Conservation (phyloP, 192 early-diverging fungal genomes). For the Linnemannia elongata region DNA sequence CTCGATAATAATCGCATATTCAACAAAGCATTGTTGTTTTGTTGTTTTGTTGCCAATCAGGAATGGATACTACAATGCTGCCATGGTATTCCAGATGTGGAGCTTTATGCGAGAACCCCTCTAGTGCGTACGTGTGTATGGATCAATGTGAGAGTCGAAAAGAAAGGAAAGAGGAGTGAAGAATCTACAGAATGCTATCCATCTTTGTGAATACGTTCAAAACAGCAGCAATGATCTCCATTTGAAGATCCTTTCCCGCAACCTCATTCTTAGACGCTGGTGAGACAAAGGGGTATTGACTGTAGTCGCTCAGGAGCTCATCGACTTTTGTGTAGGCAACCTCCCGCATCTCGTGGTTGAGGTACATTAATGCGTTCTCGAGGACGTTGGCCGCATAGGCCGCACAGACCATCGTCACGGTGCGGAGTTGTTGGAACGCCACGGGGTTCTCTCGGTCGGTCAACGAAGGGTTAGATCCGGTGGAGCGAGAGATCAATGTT, state of each 20-base stretch:
- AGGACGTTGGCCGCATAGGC: conserved; percentile 98
- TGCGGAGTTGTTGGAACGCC: conserved; percentile 74
- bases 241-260: conserved; percentile 70
- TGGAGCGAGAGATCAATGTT: conserved; percentile 78
- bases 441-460: conserved; percentile 66
- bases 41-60: not conserved
- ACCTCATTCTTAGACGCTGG: conserved; percentile 67
- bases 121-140: not conserved
- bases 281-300: conserved; percentile 78
- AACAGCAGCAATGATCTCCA: conserved; percentile 84
- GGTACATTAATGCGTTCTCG: conserved; percentile 90
- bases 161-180: not conserved
- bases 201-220: conserved; percentile 90
- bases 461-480: conserved; percentile 65
- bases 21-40: not conserved
- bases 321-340: conserved; percentile 91
- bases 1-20: not conserved
- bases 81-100: not conserved
- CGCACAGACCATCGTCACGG: conserved; percentile 92
- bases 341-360: conserved; percentile 90
- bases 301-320: conserved; percentile 90
- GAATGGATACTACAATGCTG: not conserved
- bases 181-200: conserved; percentile 79
- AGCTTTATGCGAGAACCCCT: not conserved
- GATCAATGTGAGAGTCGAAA: not conserved